Base-by-base conservation (phyloP, 257 asterid species). In the Echium plantagineum region DNA sequence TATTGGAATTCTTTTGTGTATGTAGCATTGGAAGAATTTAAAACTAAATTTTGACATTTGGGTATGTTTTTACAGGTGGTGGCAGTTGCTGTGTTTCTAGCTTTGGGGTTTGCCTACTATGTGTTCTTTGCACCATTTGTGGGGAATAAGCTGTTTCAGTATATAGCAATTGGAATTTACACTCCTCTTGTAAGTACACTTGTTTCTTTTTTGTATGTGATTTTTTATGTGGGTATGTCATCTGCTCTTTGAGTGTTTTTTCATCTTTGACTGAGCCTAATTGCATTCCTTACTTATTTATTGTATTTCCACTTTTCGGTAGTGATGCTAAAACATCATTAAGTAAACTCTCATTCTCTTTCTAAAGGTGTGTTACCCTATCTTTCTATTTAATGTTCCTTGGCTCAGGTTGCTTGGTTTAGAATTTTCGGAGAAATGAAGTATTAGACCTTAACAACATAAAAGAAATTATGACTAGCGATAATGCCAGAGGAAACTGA, bases 101-200 rank as follows among this genome's bases (percentile, higher is more conserved):
- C 98, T 74, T 72, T 93, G 94, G 97, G 95, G 26, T 89, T 93
- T 77, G 97, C 97, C 65, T 93, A 82, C 82, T 93, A 86, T 84
- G 97, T 93, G 9, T 93, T 93, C 95, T 93, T 93, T 80, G 96
- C 96, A 2, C 98, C 98, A 62, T 93, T 93, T 80, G 89, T 89
- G 75, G 98, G 98, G 60, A 86, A 57, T 62, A 82, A 84, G 72
- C 66, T 82, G 79, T 78, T 78, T 81, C 97, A 93, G 70, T 86
- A 84, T 80, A 76, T 83, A 58, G 82, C 65, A 19, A 86, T 84
- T 81, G 98, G 96, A 82, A 72, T 93, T 67, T 93, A 93, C 72
- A 93, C 97, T 61, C 98, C 98, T 76, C 97, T 93, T 70, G 98
- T 93, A 68, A 86, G 97, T 66, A 73, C 66, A 53, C 47, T 70